Percentiles rank a stretch among this genome's conserved stretches.
Evolutionary conservation across 2,329 filamentous ascomycete genomes (phyloP).

Genomic region (Xylaria sp.): DNA sequence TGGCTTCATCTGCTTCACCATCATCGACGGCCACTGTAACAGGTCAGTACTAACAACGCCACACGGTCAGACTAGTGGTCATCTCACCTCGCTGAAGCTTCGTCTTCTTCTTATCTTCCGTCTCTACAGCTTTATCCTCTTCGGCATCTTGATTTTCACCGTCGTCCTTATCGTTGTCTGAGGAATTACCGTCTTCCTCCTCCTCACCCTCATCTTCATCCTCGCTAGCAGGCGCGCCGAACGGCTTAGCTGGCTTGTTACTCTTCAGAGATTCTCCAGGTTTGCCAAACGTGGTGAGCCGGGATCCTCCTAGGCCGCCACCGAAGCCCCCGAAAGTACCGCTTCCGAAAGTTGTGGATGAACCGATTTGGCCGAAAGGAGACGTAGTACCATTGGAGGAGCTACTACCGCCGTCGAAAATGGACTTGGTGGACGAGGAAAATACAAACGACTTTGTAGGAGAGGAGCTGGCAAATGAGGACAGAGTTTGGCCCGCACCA

Average conservation of each 20-base stretch:
- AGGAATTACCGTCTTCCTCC: constrained; percentile 52
- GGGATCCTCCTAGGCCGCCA: constrained; percentile 53
- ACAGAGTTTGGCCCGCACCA: constrained; percentile 42
- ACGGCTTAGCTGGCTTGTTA: constrained; percentile 74
- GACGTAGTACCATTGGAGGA: constrained; percentile 45
- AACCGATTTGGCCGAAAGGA: constrained; percentile 46
- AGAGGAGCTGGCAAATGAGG: constrained; percentile 61
- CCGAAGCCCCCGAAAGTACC: constrained; percentile 62
- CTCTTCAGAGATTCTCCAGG: constrained; percentile 64
- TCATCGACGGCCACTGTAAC: constrained; percentile 76
- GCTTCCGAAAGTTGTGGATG: constrained; percentile 47
- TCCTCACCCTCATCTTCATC: constrained; percentile 53
- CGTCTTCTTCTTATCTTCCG: constrained; percentile 70
- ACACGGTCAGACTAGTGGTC: constrained; percentile 4
- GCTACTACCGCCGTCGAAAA: constrained; percentile 57
- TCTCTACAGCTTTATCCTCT: constrained; percentile 44
- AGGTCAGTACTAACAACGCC: constrained; percentile 42
- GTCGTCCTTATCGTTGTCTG: constrained; percentile 53
- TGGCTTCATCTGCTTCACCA: constrained; percentile 85
- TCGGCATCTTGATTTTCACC: constrained; percentile 58
- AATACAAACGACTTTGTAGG: constrained; percentile 53
- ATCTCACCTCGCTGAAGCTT: constrained; percentile 77
- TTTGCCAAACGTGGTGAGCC: constrained; percentile 76
- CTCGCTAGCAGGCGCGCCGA: constrained; percentile 79
- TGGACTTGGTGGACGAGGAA: constrained; percentile 56